Evolutionary conservation across 371 early-diverging fungal species (phyloP), one percentile per base, ranked within the genome.

Genomic region (Haplosporangium sp.): DNA sequence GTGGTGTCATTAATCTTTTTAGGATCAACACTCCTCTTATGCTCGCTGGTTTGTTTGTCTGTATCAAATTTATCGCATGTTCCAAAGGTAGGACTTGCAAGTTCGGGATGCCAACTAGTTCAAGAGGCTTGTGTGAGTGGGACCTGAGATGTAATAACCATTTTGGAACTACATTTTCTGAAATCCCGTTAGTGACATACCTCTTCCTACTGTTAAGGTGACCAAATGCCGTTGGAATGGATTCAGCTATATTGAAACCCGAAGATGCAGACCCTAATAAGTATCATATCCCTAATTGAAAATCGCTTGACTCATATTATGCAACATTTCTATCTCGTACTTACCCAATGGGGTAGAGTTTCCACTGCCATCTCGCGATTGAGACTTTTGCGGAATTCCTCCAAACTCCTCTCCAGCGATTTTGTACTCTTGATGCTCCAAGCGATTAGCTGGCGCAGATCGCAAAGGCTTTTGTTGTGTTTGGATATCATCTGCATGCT

Each of bases 11-110:
- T 48, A 17, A 48, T 48, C 48, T 48, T 48, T 48, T 48, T 48
- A 48, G 48, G 48, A 13, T 48, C 48, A 48, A 48, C 48, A n/a
- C 48, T 48, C 48, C 48, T 48, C 17, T 48, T 48, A n/a, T 48
- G 48, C n/a, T 48, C 48, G 17, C 1, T 13, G 13, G 48, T 17
- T 4, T 48, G 48, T 3, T 15, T 48, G 17, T 13, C 5, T 15
- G 48, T 17, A 48, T n/a, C 48, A 48, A 48, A 48, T 17, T 5
- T 17, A 4, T n/a, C 13, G 48, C 13, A 13, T 13, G 17, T 15
- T 13, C 48, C 48, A 48, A 48, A 48, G 13, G 17, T 48, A 17
- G 48, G 48, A 48, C 48, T 48, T 13, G 48, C 13, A 17, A 48
- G 13, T 17, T 4, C 17, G 17, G 48, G 2, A 48, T 17, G 48